Base-by-base conservation (phyloP, 2,329 filamentous ascomycete genomes). In the Macrophomina pseudophaseolina region DNA sequence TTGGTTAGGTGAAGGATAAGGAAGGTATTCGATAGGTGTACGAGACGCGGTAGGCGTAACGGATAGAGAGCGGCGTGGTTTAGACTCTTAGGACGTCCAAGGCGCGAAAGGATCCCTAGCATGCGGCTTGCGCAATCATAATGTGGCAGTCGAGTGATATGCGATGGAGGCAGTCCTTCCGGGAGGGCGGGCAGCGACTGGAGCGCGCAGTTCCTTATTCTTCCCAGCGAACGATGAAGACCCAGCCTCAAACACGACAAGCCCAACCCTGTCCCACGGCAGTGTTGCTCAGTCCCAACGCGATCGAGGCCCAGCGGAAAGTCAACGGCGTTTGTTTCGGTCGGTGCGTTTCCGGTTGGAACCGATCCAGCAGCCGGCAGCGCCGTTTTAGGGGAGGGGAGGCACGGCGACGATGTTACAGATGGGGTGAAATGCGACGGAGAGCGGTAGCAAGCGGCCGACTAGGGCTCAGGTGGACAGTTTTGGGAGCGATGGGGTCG, bases 121-220 rank as follows among this genome's bases (percentile, higher is more conserved):
- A 51, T 51, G 53, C 64, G 53, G 18, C 33, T 66, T 51, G 40
- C 46, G 53, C 64, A 33, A 40, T 58, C 64, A 66, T 66, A 52
- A 48, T 66, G 64, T 42, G 42, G 53, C 23, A n/a, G 40, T 18
- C 44, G 16, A 18, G 48, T 66, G 28, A 32, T 33, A 32, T 23
- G 30, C n/a, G 44, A 58, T 18, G n/a, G 53, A 33, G 44, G 23
- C 28, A 32, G 53, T 49, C 44, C 53, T 58, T 64, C 48, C 58
- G 58, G 44, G 30, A 23, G 40, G 56, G 40, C 5, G 14, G 14
- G 56, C 40, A 59, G 58, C 58, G 58, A 62, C 58, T 49, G 18
- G 30, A 62, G 58, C 58, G 58, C 58, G 58, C 23, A 23, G 32
- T 49, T 62, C 44, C 58, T 62, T 38, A 38, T 49, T 32, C 58